Conservation (phyloP, 345 rosid species). For the Firmiana major region DNA sequence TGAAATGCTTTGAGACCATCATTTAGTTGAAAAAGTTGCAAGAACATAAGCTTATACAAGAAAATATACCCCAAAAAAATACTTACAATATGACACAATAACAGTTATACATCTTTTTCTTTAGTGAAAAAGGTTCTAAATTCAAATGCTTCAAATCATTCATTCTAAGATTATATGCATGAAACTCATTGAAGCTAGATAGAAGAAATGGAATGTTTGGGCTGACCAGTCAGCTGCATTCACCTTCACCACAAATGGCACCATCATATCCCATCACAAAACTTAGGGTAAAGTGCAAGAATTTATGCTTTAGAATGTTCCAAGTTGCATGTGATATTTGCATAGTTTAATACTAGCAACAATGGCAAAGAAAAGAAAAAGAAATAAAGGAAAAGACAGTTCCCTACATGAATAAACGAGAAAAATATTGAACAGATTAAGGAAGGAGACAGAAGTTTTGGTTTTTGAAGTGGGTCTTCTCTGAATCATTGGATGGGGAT, state of each 20-base stretch:
- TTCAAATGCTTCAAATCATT: no score
- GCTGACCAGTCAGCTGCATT: conserved; percentile 22
- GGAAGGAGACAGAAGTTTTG: neutral
- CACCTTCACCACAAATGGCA: conserved; percentile 15
- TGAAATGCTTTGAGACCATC: no score
- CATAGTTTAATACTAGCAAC: conserved; percentile 18
- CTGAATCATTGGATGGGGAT: conserved; percentile 33
- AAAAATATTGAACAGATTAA: conserved; percentile 4
- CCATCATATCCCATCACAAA: conserved; percentile 16
- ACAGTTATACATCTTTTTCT: no score
- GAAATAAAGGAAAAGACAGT: conserved; percentile 32
- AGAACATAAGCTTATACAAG: no score
- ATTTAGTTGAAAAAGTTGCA: no score
- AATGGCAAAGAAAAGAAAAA: conserved; percentile 25
- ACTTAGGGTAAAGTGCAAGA: conserved; percentile 30
- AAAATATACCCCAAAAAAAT: no score
- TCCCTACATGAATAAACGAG: conserved; percentile 20
- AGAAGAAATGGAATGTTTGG: conserved; percentile 19
- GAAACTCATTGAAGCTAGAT: conserved; percentile 13
- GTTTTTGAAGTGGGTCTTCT: conserved; percentile 23
- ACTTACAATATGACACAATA: no score
- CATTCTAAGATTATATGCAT: no score
- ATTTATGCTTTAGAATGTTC: conserved; percentile 54
- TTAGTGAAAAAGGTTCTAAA: no score
- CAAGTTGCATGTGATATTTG: conserved; percentile 39